phyloP scores from a whole-genome alignment of 345 rosid species.

The Raphanus sativus region DNA sequence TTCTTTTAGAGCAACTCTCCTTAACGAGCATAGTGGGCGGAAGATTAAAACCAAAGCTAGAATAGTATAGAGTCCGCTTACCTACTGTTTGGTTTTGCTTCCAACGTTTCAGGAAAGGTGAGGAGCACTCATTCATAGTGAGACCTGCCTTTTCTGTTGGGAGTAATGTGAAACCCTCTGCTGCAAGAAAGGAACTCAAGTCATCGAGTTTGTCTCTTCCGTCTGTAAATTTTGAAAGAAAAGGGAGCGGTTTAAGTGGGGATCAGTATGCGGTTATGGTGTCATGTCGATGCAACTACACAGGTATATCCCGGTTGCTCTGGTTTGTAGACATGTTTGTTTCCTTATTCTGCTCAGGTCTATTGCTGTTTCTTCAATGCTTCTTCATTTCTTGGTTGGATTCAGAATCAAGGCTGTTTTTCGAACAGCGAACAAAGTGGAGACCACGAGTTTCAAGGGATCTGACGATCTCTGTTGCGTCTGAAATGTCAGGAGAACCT shows the following conservation, averaged over 20 bases:
- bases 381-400: conserved; percentile 9
- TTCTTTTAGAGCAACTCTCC: too few relatives aligned
- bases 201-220: conserved; percentile 49
- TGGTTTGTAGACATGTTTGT: conserved; percentile 29
- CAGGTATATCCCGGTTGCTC: conserved; percentile 50
- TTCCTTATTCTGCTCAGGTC: conserved; percentile 9
- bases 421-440: conserved; percentile 87
- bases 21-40: not conserved
- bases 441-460: conserved; percentile 74
- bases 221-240: conserved; percentile 53
- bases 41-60: not conserved
- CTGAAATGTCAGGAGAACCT: conserved; percentile 67
- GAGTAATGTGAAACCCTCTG: conserved; percentile 52
- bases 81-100: conserved; percentile 14
- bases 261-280: conserved; percentile 84
- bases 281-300: conserved; percentile 87
- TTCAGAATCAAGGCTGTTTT: conserved; percentile 83
- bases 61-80: conserved; percentile 10
- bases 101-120: conserved; percentile 75
- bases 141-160: conserved; percentile 66
- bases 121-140: conserved; percentile 91
- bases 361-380: conserved; percentile 11
- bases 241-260: conserved; percentile 41
- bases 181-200: conserved; percentile 48
- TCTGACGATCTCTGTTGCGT: conserved; percentile 87